Percentiles rank a stretch among this genome's conserved stretches.
Conservation (phyloP, 2,329 filamentous ascomycete genomes). For the Diplocarpon rosae region DNA sequence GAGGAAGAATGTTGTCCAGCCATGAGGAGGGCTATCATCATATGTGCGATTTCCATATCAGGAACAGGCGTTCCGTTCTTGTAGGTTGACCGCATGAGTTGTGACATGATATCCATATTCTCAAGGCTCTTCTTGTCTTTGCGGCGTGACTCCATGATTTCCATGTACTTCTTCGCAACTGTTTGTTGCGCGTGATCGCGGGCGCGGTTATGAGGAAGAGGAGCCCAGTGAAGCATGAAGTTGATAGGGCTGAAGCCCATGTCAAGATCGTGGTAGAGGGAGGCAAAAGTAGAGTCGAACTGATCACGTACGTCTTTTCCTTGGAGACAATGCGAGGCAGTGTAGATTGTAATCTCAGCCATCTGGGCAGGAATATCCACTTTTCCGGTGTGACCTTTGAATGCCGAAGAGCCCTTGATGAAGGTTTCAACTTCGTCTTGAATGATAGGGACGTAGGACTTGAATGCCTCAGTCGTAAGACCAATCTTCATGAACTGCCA, state of each 20-base stretch:
- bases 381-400: constrained; percentile 57
- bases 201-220: constrained; percentile 76
- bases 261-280: constrained; percentile 79
- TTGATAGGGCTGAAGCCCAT: constrained; percentile 85
- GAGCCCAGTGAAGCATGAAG: constrained; percentile 82
- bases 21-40: constrained; percentile 92
- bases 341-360: constrained; percentile 83
- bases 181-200: constrained; percentile 71
- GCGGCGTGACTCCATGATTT: constrained; percentile 63
- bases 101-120: constrained; percentile 75
- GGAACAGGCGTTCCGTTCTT: constrained; percentile 72
- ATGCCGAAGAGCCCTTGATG: constrained; percentile 53
- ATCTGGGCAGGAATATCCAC: constrained; percentile 65
- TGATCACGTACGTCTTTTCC: constrained; percentile 70
- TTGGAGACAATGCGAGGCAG: constrained; percentile 75
- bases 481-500: constrained; percentile 68
- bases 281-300: constrained; percentile 71
- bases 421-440: constrained; percentile 63
- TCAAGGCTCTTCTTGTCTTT: constrained; percentile 35
- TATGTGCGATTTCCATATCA: constrained; percentile 76
- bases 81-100: constrained; percentile 76
- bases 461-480: constrained; percentile 64
- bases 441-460: constrained; percentile 68
- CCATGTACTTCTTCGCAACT: constrained; percentile 71
- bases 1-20: constrained; percentile 84